Conservation (phyloP, 2,329 filamentous ascomycete genomes). For the Periconia digitata region DNA sequence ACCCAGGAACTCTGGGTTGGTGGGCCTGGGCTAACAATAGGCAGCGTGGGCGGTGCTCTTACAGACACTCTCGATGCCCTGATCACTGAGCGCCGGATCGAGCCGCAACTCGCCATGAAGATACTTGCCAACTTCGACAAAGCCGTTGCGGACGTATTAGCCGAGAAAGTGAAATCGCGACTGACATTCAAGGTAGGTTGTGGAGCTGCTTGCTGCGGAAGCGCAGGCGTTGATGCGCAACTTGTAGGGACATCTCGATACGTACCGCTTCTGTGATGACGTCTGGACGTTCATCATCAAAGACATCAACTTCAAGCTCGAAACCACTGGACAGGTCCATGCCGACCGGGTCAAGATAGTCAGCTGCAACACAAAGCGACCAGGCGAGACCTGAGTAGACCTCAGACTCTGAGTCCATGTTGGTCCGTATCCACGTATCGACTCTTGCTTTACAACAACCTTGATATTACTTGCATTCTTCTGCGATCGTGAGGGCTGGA, state of each 20-base stretch:
- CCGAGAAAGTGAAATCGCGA: constrained; percentile 88
- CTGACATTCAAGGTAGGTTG: constrained; percentile 86
- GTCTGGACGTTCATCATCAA: constrained; percentile 99
- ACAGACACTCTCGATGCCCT: constrained; percentile 97
- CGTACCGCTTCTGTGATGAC: constrained; percentile 98
- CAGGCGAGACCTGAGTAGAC: constrained; percentile 54
- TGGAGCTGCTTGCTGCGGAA: constrained; percentile 1
- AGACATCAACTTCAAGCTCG: constrained; percentile 98
- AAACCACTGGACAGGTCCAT: constrained; percentile 71
- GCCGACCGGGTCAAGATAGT: constrained; percentile 98
- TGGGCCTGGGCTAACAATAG: constrained; percentile 27
- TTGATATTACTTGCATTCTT: too few species aligned
- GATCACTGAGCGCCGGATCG: constrained; percentile 91
- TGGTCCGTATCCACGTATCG: background rate
- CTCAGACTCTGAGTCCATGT: background rate
- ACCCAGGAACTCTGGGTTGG: constrained; percentile 6
- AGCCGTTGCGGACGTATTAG: constrained; percentile 85
- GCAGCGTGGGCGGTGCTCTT: constrained; percentile 86
- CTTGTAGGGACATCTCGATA: constrained; percentile 85
- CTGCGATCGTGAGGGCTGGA: too few species aligned
- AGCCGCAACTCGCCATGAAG: constrained; percentile 98
- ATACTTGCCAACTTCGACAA: constrained; percentile 95
- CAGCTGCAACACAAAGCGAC: constrained; percentile 89
- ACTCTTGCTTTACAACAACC: too few species aligned
- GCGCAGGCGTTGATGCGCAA: constrained; percentile 16